A percentile compares a stretch with the other conserved stretches of the same genome.
phyloP scores from a whole-genome alignment of 352 stramenopile genomes.

The Globisporangium iwayamae region DNA sequence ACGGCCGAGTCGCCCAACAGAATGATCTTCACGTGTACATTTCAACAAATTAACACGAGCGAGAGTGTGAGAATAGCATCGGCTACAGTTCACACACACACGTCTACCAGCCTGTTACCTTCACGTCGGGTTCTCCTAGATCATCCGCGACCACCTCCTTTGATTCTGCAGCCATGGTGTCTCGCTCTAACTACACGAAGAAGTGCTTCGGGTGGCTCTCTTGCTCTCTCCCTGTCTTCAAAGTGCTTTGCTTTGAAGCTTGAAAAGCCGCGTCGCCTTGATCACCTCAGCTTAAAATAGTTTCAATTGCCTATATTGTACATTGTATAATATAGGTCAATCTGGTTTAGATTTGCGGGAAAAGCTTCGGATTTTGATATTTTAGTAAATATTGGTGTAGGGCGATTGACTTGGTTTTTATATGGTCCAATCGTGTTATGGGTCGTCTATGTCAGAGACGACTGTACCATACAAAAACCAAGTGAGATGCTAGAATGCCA shows the following conservation, averaged over 20 bases:
- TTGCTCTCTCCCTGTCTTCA: neutral
- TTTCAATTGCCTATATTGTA: too few species aligned
- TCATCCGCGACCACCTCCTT: slow-evolving; percentile 38
- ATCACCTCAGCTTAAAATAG: neutral
- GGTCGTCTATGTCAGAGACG: too few species aligned
- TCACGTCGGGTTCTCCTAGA: slow-evolving; percentile 60
- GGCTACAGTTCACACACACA: neutral
- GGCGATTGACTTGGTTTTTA: too few species aligned
- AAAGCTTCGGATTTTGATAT: too few species aligned
- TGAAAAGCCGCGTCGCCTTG: neutral
- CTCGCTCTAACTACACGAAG: neutral
- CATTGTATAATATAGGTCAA: too few species aligned
- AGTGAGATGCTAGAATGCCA: too few species aligned
- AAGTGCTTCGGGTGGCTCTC: neutral
- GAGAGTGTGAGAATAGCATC: neutral
- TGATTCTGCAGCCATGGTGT: slow-evolving; percentile 18
- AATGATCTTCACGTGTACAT: slow-evolving; percentile 68
- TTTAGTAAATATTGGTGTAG: too few species aligned
- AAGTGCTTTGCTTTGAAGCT: neutral
- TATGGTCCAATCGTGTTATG: too few species aligned
- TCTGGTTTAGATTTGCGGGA: too few species aligned
- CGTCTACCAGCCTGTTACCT: slow-evolving; percentile 26
- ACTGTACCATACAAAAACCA: too few species aligned
- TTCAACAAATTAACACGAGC: too few species aligned
- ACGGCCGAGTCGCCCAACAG: slow-evolving; percentile 93